phyloP scores from a whole-genome alignment of 257 asterid genomes.

The Thymus quinquecostatus region DNA sequence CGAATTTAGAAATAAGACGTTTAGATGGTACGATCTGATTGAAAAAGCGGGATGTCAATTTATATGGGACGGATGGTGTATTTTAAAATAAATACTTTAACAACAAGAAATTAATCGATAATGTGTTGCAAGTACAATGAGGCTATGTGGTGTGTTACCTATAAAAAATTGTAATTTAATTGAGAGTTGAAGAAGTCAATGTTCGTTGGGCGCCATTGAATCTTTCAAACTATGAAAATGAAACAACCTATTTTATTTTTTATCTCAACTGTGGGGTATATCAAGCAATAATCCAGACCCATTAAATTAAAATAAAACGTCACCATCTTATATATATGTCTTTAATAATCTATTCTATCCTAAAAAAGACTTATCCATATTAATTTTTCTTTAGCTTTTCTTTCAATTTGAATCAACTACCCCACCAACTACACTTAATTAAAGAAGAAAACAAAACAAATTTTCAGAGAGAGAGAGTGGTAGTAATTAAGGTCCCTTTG shows the following conservation, averaged over 20 bases:
- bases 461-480: background rate
- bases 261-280: background rate
- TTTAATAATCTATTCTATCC: background rate
- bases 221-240: background rate
- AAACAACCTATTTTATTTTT: background rate
- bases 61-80: too few species aligned
- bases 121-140: background rate
- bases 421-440: background rate
- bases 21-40: too few species aligned
- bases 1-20: too few species aligned
- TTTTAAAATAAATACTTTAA: too few species aligned
- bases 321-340: background rate
- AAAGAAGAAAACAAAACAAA: background rate
- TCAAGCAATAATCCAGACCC: background rate
- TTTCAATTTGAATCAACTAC: background rate
- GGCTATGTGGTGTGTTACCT: background rate
- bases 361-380: background rate
- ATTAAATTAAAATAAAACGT: background rate
- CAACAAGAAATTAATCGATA: too few species aligned
- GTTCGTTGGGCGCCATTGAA: constrained; percentile 1
- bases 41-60: too few species aligned
- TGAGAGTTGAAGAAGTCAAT: background rate
- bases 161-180: background rate
- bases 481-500: too few species aligned
- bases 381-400: background rate